Percentiles rank a stretch among this genome's conserved stretches.
These are phyloP conservation scores for Botryococcus braunii DNA, from an alignment of 163 green algal species.

Conservation along the genomic window DNA sequence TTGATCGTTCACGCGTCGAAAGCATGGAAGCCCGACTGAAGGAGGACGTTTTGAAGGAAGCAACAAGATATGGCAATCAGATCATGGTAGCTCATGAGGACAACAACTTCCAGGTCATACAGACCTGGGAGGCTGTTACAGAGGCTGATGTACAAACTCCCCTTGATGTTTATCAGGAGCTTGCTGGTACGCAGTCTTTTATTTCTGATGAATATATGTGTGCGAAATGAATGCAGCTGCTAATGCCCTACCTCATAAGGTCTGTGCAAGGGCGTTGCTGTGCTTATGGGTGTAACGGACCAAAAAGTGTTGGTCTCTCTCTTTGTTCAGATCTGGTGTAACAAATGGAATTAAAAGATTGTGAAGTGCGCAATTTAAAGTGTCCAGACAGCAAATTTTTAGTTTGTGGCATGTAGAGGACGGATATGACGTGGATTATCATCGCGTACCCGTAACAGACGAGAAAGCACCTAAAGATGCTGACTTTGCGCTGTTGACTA, in stretches of 20 bases:
- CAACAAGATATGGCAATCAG: slow-evolving; percentile 51
- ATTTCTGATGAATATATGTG: too few species aligned
- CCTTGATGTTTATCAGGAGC: slow-evolving; percentile 71
- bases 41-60: slow-evolving; percentile 76
- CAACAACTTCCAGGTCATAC: slow-evolving; percentile 74
- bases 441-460: slow-evolving; percentile 86
- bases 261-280: too few species aligned
- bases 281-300: too few species aligned
- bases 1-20: slow-evolving; percentile 76
- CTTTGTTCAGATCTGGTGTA: too few species aligned
- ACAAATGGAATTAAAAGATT: too few species aligned
- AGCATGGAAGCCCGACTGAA: slow-evolving; percentile 88
- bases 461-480: slow-evolving; percentile 88
- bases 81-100: slow-evolving; percentile 85
- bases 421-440: slow-evolving; percentile 69
- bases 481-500: slow-evolving; percentile 68
- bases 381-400: too few species aligned
- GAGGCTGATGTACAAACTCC: slow-evolving; percentile 86
- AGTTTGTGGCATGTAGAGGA: slow-evolving; percentile 12
- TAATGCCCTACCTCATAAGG: too few species aligned
- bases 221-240: too few species aligned
- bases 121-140: slow-evolving; percentile 75
- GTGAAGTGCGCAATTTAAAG: too few species aligned
- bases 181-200: too few species aligned
- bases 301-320: too few species aligned